Evolutionary conservation across 331 rosid species (phyloP).

Genomic region (Quercus lobata): DNA sequence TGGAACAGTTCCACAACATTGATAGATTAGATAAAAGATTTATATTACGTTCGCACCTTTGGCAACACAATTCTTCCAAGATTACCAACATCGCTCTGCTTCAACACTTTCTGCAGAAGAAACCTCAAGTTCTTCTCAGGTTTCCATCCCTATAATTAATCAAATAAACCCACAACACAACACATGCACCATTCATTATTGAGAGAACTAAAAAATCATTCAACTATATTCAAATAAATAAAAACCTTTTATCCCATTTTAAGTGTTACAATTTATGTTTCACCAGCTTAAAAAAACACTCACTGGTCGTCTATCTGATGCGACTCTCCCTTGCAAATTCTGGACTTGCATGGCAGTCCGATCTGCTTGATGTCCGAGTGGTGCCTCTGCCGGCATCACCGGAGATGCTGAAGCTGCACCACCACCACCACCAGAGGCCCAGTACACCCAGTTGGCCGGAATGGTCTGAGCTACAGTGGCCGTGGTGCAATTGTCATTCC

Average conservation of each 20-base stretch:
- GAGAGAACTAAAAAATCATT: not conserved
- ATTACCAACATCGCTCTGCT: conserved; percentile 98
- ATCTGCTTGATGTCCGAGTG: conserved; percentile 18
- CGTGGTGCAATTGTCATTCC: conserved; percentile 38
- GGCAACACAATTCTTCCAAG: conserved; percentile 95
- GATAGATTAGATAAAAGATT: not conserved
- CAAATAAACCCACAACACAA: not conserved
- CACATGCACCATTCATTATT: not conserved
- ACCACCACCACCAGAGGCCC: conserved; percentile 39
- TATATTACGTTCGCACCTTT: conserved; percentile 35
- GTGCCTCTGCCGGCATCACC: conserved; percentile 6
- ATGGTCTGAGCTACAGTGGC: conserved; percentile 29
- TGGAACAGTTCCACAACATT: not conserved
- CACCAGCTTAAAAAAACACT: not conserved
- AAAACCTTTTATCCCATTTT: no score
- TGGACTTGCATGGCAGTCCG: conserved; percentile 42
- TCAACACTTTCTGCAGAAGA: conserved; percentile 90
- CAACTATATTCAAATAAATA: no score
- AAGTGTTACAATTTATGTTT: no score
- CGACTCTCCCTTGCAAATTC: conserved; percentile 29
- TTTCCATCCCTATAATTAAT: conserved; percentile 69
- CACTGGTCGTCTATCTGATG: conserved; percentile 63
- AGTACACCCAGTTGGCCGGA: conserved; percentile 65
- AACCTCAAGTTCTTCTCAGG: conserved; percentile 91
- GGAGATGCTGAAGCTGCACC: conserved; percentile 13